Evolutionary conservation across 176 grass and related monocot species (phyloP).

Genomic region (barley (Hordeum vulgare)): DNA sequence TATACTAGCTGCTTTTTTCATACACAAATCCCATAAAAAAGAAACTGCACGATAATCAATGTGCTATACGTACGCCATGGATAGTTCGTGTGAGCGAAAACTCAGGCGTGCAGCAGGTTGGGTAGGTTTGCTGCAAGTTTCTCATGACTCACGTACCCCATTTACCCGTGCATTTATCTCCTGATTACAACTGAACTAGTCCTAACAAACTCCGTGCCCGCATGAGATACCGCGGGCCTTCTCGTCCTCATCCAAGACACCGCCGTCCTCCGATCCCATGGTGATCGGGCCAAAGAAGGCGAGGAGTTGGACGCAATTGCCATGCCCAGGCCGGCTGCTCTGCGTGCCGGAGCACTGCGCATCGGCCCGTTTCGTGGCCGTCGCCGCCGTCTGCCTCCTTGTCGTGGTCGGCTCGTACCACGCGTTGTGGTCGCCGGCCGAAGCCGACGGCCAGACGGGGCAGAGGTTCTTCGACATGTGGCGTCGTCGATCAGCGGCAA

Average conservation of each 20-base stretch:
- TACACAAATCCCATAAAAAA: no score
- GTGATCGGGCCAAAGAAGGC: background rate
- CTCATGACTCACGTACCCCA: background rate
- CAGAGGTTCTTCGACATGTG: conserved; percentile 25
- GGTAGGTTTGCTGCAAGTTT: conserved; percentile 35
- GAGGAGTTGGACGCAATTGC: background rate
- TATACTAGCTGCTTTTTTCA: no score
- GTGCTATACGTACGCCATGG: no score
- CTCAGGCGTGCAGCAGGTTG: background rate
- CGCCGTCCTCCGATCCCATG: background rate
- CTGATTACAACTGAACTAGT: background rate
- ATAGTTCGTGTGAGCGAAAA: background rate
- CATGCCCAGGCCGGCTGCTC: background rate
- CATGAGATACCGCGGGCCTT: background rate
- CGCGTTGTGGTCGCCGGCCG: conserved; percentile 6
- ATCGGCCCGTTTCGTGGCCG: background rate
- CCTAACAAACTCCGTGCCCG: background rate
- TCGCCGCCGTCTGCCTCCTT: conserved; percentile 14
- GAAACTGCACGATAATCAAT: no score
- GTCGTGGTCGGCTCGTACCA: conserved; percentile 27
- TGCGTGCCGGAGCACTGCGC: conserved; percentile 32
- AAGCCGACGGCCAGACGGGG: conserved; percentile 1
- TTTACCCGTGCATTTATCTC: background rate
- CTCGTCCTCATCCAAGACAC: background rate
- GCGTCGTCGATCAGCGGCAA: conserved; percentile 16